Evolutionary conservation across 2,329 filamentous ascomycete species (phyloP).

Genomic region (Epichloe gansuensis): DNA sequence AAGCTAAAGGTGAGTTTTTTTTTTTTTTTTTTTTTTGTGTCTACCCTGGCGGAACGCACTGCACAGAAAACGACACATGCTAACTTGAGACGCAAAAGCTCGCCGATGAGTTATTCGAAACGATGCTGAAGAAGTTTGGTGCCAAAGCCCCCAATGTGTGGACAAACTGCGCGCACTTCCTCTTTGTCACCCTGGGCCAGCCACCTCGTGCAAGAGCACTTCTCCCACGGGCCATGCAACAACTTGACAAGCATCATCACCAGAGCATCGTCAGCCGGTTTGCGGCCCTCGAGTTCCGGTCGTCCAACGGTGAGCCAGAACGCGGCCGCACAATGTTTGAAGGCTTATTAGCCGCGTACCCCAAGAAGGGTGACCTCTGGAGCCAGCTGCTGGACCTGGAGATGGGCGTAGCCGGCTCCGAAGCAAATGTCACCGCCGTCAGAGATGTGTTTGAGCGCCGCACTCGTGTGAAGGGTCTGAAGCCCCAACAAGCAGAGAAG

Average conservation of each 20-base stretch:
- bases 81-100: conserved; percentile 40
- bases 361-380: conserved; percentile 87
- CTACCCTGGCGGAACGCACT: not conserved
- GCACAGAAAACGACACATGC: not conserved
- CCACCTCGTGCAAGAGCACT: conserved; percentile 67
- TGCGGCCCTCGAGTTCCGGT: conserved; percentile 83
- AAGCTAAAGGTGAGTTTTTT: conserved; percentile 53
- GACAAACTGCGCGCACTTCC: conserved; percentile 90
- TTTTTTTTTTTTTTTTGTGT: not conserved
- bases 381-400: conserved; percentile 85
- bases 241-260: conserved; percentile 55
- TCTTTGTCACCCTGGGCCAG: conserved; percentile 60
- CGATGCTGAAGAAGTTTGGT: conserved; percentile 80
- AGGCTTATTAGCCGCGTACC: conserved; percentile 69
- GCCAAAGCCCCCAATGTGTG: conserved; percentile 69
- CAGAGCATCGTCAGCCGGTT: conserved; percentile 71
- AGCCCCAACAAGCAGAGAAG: conserved; percentile 69
- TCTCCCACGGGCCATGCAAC: conserved; percentile 73
- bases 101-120: conserved; percentile 79
- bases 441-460: conserved; percentile 76
- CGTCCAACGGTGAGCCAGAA: conserved; percentile 70
- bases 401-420: conserved; percentile 42
- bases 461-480: conserved; percentile 55
- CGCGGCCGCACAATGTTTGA: conserved; percentile 92
- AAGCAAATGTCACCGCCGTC: conserved; percentile 43